Evolutionary conservation across 805 yeast genomes (phyloP), one percentile per base, ranked within the genome.

Genomic region (Lipomyces starkeyi): DNA sequence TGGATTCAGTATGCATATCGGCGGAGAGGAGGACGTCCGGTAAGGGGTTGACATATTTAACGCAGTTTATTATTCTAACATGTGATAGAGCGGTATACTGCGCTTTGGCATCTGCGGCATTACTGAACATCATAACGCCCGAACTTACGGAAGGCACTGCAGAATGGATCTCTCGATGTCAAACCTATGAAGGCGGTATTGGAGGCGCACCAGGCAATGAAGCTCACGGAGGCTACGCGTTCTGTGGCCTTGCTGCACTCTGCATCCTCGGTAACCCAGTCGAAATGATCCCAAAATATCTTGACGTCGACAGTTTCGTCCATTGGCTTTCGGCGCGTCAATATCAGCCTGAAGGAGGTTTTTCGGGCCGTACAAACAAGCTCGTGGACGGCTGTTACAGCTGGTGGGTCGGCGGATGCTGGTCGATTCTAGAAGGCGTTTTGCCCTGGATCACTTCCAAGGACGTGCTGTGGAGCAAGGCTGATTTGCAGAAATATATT

Each of bases 151-250:
- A 79, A 17, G 86, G 85, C 4, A 83, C 87, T 0, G 80, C 81
- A 2, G 84, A 84, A 14, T 94, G 93, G 88, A 72, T 95, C 14
- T 73, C 79, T 0, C 71, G 76, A 13, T 92, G 97, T 73, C 99
- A 95, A 78, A 91, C 94, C 0, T 93, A 85, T 76, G 99, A 96
- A 79, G 99, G 99, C 29, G 99, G 99, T 0, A 91, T 94, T 79
- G 92, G 93, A 0, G 97, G 97, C 1, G 82, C 83, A 25, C 95
- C 97, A 0, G 82, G 84, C 4, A 89, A 86, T 68, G 99, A 95
- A 78, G 98, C 98, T 0, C 99, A 95, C 76, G 99, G 98, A 1
- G 99, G 99, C 0, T 96, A 95, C 77, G 87, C 98, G 0, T 95
- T 86, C 77, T 95, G 99, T 80, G 97, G 94, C 0, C 81, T 91